Percentiles rank a stretch among this genome's conserved stretches.
Evolutionary conservation across 2,329 filamentous ascomycete species (phyloP).

Genomic region (Aspergillus sp.): DNA sequence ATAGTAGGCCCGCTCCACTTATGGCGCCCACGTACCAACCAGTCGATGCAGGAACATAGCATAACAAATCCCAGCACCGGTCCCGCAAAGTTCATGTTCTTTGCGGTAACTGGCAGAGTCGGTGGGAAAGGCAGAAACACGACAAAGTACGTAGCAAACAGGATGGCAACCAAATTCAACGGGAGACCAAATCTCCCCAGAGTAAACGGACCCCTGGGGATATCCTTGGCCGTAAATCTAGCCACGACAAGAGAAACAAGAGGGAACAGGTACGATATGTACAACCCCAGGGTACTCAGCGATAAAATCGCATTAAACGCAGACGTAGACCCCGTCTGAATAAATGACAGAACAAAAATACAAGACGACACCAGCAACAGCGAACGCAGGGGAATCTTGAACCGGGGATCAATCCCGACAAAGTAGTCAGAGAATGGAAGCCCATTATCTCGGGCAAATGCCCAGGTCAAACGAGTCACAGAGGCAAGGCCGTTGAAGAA

Average conservation of each 20-base stretch:
- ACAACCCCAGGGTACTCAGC: constrained; percentile 48
- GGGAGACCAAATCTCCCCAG: constrained; percentile 29
- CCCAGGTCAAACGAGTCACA: constrained; percentile 42
- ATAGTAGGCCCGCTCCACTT: constrained; percentile 25
- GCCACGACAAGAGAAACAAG: constrained; percentile 33
- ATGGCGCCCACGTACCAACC: constrained; percentile 23
- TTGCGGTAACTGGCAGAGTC: constrained; percentile 28
- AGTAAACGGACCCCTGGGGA: constrained; percentile 26
- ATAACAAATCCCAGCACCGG: constrained; percentile 25
- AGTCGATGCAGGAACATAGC: constrained; percentile 23
- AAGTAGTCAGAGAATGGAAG: constrained; percentile 37
- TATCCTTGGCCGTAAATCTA: constrained; percentile 14
- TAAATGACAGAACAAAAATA: constrained; percentile 37
- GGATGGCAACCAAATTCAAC: constrained; percentile 28
- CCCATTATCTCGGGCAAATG: constrained; percentile 45
- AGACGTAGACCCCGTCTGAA: constrained; percentile 49
- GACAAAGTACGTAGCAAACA: constrained; percentile 29
- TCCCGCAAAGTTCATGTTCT: constrained; percentile 36
- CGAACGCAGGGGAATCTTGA: constrained; percentile 42
- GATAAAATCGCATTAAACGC: constrained; percentile 55
- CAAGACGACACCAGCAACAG: constrained; percentile 26
- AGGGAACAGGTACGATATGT: constrained; percentile 50
- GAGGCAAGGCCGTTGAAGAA: constrained; percentile 30
- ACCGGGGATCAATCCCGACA: constrained; percentile 27
- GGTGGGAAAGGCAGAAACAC: constrained; percentile 34